These are phyloP conservation scores for Mucor velutinosus DNA, from an alignment of 371 early-diverging fungal genomes.

Conservation along the genomic window DNA sequence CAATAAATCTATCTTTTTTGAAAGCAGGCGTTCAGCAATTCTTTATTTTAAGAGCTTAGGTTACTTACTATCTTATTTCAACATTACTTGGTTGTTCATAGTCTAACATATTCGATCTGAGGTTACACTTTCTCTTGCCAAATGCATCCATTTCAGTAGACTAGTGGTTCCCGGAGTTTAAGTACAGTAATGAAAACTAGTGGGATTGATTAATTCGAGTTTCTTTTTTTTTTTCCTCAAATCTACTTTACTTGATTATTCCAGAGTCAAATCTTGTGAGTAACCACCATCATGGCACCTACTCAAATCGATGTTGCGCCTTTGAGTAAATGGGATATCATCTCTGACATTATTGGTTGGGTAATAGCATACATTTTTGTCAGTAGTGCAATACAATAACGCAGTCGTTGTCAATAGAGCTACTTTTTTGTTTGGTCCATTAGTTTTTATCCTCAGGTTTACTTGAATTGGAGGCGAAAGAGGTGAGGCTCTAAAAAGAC, in stretches of 20 bases:
- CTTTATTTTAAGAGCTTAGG: too few relatives aligned
- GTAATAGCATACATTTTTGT: conserved; percentile 12
- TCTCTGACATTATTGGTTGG: conserved; percentile 41
- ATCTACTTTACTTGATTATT: not conserved
- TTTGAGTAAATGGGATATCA: conserved; percentile 17
- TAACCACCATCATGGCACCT: not conserved
- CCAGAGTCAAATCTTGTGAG: not conserved
- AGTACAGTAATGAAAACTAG: too few relatives aligned
- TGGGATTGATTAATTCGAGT: not conserved
- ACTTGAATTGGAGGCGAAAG: conserved; percentile 37
- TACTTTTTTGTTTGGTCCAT: conserved; percentile 46
- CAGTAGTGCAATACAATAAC: not conserved
- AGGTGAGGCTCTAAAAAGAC: conserved; percentile 21
- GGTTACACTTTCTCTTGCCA: too few relatives aligned
- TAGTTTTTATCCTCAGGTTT: conserved; percentile 45
- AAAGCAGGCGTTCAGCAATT: too few relatives aligned
- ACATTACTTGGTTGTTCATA: too few relatives aligned
- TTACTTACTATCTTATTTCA: too few relatives aligned
- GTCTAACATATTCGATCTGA: too few relatives aligned
- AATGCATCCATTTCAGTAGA: too few relatives aligned
- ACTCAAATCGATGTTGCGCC: not conserved
- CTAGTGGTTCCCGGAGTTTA: too few relatives aligned
- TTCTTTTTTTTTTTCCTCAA: not conserved
- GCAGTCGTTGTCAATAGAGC: conserved; percentile 16
- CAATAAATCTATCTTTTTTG: too few relatives aligned